These are phyloP conservation scores for Kalaharituber pfeilii DNA, from an alignment of 2,329 filamentous ascomycete species.

Conservation along the genomic window DNA sequence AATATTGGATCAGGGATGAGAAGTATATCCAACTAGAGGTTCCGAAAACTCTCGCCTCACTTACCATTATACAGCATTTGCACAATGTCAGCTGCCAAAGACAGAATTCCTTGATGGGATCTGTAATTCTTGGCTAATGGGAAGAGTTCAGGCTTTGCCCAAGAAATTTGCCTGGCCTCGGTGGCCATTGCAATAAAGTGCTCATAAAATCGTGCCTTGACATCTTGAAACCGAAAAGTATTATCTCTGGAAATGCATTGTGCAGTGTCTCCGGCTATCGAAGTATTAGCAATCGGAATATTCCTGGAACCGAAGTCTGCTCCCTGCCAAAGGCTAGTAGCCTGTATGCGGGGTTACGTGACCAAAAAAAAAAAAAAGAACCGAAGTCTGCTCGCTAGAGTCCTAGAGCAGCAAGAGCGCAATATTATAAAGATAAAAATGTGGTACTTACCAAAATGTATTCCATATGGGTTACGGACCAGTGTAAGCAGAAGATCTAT, in stretches of 20 bases:
- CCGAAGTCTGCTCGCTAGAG: too few relatives aligned
- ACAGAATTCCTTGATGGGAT: slow-evolving; percentile 25
- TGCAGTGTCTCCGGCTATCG: slow-evolving; percentile 23
- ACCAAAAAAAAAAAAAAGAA: too few relatives aligned
- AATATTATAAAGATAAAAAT: too few relatives aligned
- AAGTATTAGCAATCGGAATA: too few relatives aligned
- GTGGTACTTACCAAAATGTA: slow-evolving; percentile 21
- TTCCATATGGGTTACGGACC: slow-evolving; percentile 21
- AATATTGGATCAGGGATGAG: too few relatives aligned
- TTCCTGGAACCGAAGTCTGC: too few relatives aligned
- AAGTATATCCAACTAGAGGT: not conserved
- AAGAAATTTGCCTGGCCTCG: not conserved
- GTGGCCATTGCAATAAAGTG: not conserved
- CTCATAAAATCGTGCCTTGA: slow-evolving; percentile 15
- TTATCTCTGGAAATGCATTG: slow-evolving; percentile 27
- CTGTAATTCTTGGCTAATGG: slow-evolving; percentile 24
- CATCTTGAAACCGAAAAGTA: slow-evolving; percentile 25
- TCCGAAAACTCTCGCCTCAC: not conserved
- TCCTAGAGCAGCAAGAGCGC: too few relatives aligned
- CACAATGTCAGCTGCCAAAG: slow-evolving; percentile 24
- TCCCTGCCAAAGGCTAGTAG: too few relatives aligned
- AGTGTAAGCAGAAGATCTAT: slow-evolving; percentile 23
- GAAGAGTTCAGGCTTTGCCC: slow-evolving; percentile 20
- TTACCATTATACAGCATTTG: slow-evolving; percentile 3
- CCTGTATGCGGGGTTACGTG: too few relatives aligned